Percentiles rank a stretch among this genome's conserved stretches.
phyloP scores from a whole-genome alignment of 148 eudicot species.

The Chenopodium quinoa region DNA sequence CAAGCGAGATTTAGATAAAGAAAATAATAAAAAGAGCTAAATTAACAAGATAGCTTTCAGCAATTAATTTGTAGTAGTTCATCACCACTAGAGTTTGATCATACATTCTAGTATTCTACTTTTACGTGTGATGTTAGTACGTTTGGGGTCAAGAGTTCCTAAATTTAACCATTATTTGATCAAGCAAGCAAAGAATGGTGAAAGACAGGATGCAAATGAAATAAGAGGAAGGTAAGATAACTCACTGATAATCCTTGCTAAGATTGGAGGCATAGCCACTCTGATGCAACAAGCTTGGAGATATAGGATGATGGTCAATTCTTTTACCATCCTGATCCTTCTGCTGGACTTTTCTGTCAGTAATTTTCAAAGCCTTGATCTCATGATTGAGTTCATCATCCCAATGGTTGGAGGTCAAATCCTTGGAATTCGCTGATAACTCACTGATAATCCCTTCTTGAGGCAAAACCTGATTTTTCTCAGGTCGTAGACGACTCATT shows the following conservation, averaged over 20 bases:
- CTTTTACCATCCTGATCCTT: conserved; percentile 54
- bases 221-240: conserved; percentile 7
- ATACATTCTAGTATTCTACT: too few species aligned
- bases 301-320: conserved; percentile 51
- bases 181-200: not conserved
- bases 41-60: not conserved
- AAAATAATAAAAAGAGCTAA: not conserved
- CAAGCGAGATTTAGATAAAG: not conserved
- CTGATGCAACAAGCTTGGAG: conserved; percentile 88
- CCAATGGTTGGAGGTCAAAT: conserved; percentile 59
- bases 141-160: not conserved
- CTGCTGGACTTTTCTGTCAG: conserved; percentile 44
- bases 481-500: conserved; percentile 53
- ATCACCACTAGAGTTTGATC: not conserved
- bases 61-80: not conserved
- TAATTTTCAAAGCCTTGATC: conserved; percentile 57
- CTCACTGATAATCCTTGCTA: conserved; percentile 75
- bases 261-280: conserved; percentile 46
- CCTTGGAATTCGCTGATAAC: conserved; percentile 24
- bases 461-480: conserved; percentile 78
- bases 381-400: conserved; percentile 73
- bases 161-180: not conserved
- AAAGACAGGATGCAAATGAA: not conserved
- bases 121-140: not conserved
- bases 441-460: conserved; percentile 42